Base-by-base conservation (phyloP, 148 eudicot species). In the Chenopodium berlandieri region DNA sequence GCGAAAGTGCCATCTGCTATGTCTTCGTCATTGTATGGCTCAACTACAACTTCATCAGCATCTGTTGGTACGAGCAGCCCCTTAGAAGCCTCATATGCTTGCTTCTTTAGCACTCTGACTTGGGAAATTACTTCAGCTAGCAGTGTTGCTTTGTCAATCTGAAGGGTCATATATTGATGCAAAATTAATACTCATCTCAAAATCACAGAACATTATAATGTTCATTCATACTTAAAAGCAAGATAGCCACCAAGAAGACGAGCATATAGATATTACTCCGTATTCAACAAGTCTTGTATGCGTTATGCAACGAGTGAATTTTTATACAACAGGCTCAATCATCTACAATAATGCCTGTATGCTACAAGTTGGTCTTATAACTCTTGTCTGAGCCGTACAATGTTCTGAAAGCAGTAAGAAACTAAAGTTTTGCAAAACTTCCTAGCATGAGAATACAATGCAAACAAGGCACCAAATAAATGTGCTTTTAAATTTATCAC, bases 121-220 rank as follows among this genome's bases (percentile, higher is more conserved):
- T 93, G 92, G 84, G 65, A 75, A 20, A 94, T 82, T 62, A 90
- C 98, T 85, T 90, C 91, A 64, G 90, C 94, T 50, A 94, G 90
- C 75, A 94, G 77, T 47, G 93, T 80, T 46, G 98, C 97, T 87
- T 93, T 94, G 85, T 94, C 98, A 95, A 93, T 93, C 97, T 94
- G 74, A 71, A 72, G 48, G 52, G 40, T 1, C 17, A 13, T 40
- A 77, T 25, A 9, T 70, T 31, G 48, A 10, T 27, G 19, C 58
- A 25, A 32, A 46, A 47, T 19, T 64, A n/a, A 74, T 6, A 9
- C 0, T 0, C 60, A 54, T 54, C 16, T 54, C 60, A 54, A 54
- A 54, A 54, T 54, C 60, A 54, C 16, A 54, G 60, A 7, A 2
- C 52, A 48, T 48, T 48, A 8, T 10, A 48, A 48, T 48, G 52